Evolutionary conservation across 2,329 filamentous ascomycete species (phyloP), one percentile per base, ranked within the genome.

Genomic region (Neofusicoccum sp.): DNA sequence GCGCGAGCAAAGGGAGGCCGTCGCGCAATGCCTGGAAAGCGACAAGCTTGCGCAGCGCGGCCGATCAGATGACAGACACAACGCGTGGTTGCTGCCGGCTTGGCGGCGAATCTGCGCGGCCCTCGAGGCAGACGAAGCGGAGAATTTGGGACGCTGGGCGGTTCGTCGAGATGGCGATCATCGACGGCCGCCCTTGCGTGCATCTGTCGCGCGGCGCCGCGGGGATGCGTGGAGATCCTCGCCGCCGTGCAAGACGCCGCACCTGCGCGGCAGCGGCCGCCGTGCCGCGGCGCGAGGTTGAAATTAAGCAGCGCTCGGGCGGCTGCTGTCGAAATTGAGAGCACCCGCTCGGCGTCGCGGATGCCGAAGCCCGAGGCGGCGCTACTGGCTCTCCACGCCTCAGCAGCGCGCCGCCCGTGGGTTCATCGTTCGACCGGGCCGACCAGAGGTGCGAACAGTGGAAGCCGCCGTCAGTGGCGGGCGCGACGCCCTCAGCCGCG

Each of bases 401-500:
- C 38, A 56, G 51, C 38, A 43, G 48, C 44, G 11, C 44, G 24
- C 36, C 40, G 34, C 30, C 11, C 30, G 6, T 38, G 16, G 51
- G 51, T n/a, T 56, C 51, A 56, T 43, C 38, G 43, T 43, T 56
- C 51, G 43, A 56, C 51, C 51, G 51, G 51, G 30, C 51, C 51
- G 51, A 56, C n/a, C 51, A 41, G 51, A 33, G 31, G 31, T 56
- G 36, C n/a, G 24, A 54, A n/a, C 24, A 4, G 24, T 47, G 45
- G 28, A 33, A 33, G 45, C 45, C 28, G 28, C 33, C 51, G 38
- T 56, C 51, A 43, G 51, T 56, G 36, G 51, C 51, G 51, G 51
- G 38, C 51, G 40, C 51, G 43, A 30, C 28, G 43, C 34, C 33
- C 24, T 56, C 51, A 56, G 51, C 51, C 51, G 51, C 51, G 51